Evolutionary conservation across 2,329 filamentous ascomycete species (phyloP).

Genomic region (Sporothrix variecibatus): DNA sequence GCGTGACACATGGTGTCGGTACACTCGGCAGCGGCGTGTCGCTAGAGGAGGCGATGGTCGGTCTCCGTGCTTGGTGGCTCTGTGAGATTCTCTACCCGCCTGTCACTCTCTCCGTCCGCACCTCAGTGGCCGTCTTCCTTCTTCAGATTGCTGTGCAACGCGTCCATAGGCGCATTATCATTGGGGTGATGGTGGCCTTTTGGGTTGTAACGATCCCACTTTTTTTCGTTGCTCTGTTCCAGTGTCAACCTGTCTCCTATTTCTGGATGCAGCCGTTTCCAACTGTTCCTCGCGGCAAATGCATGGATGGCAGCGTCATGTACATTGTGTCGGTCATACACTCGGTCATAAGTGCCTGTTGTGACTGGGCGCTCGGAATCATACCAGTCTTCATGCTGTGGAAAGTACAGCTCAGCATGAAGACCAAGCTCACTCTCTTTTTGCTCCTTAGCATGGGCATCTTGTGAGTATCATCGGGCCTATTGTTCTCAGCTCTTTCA

Average conservation of each 20-base stretch:
- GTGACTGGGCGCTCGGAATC: slow-evolving; percentile 52
- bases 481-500: background rate
- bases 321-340: slow-evolving; percentile 49
- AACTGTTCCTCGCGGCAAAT: slow-evolving; percentile 40
- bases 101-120: slow-evolving; percentile 44
- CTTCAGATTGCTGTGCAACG: slow-evolving; percentile 42
- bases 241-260: slow-evolving; percentile 51
- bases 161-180: slow-evolving; percentile 42
- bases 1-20: slow-evolving; percentile 39
- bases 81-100: slow-evolving; percentile 46
- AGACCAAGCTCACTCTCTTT: slow-evolving; percentile 49
- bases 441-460: slow-evolving; percentile 53
- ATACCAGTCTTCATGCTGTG: slow-evolving; percentile 55
- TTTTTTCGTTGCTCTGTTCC: slow-evolving; percentile 40
- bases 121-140: slow-evolving; percentile 46
- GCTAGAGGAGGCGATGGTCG: slow-evolving; percentile 33
- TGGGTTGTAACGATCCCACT: slow-evolving; percentile 31
- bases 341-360: slow-evolving; percentile 51
- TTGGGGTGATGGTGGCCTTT: slow-evolving; percentile 40
- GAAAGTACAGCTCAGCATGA: slow-evolving; percentile 50
- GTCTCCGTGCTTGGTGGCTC: slow-evolving; percentile 43
- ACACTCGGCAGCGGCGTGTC: slow-evolving; percentile 32
- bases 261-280: slow-evolving; percentile 49
- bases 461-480: slow-evolving; percentile 42
- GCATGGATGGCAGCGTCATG: slow-evolving; percentile 44